A percentile compares a stretch with the other conserved stretches of the same genome.
These are phyloP conservation scores for Trypanosoma cruzi DNA, from an alignment of 208 protist genomes.

Conservation along the genomic window DNA sequence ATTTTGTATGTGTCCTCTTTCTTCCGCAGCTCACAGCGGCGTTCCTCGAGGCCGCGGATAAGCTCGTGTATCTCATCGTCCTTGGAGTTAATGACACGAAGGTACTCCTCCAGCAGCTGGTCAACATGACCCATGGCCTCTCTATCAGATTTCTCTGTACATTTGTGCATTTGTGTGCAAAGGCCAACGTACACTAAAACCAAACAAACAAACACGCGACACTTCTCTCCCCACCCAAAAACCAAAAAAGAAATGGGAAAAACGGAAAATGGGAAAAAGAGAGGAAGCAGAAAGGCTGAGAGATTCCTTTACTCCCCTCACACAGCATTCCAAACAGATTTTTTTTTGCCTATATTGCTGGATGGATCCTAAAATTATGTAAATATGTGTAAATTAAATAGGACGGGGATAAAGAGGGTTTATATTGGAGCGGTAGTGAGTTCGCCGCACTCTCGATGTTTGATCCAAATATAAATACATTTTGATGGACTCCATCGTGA, in stretches of 20 bases:
- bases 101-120: slow-evolving; percentile 84
- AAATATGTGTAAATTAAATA: no score
- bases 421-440: no score
- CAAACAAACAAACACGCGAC: background rate
- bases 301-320: no score
- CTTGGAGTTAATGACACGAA: slow-evolving; percentile 88
- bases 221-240: background rate
- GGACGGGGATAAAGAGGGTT: no score
- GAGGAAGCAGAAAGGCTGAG: slow-evolving; percentile 2
- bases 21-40: slow-evolving; percentile 32
- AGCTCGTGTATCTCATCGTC: slow-evolving; percentile 74
- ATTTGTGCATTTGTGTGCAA: background rate
- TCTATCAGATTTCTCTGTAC: background rate
- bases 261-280: slow-evolving; percentile 1
- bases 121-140: slow-evolving; percentile 46
- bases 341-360: no score
- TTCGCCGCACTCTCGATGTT: no score
- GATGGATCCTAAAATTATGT: no score
- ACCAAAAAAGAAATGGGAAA: background rate
- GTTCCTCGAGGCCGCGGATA: slow-evolving; percentile 51
- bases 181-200: background rate
- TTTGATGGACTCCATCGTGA: no score
- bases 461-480: no score
- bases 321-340: no score
- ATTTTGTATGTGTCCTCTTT: slow-evolving; percentile 34